Base-by-base conservation (phyloP, 345 rosid species). In the Aquilaria malaccensis region DNA sequence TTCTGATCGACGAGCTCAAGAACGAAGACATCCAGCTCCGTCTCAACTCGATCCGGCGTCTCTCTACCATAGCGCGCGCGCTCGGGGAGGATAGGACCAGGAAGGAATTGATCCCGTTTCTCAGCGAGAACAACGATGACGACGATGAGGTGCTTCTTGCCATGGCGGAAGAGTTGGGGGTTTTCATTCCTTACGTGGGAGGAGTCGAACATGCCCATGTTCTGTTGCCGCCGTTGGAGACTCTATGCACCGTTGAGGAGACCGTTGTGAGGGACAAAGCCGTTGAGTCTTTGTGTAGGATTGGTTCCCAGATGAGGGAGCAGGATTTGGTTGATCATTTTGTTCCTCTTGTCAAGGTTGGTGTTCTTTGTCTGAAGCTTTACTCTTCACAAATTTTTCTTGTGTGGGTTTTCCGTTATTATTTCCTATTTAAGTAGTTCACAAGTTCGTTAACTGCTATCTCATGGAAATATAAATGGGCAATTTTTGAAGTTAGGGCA, bases 61-160 rank as follows among this genome's bases (percentile, higher is more conserved):
- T 93, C 30, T 89, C 98, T 41, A 93, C 98, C 0, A 93, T 93
- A 47, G 97, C 97, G 2, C 94, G 94, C 50, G 98, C 98, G 13
- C 97, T 93, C 50, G 97, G 98, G 15, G 98, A 93, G 75, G 98
- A 92, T 56, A 79, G 96, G 56, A 89, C 97, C 0, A 77, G 98
- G 59, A 92, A 85, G 80, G 98, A 93, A 67, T 67, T 93, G 50
- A 87, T 93, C 58, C 98, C 98, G 0, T 93, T 93, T 65, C 65
- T 89, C 62, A 82, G 94, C 22, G 98, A 93, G 76, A 93, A 89
- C 77, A 93, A 89, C 69, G 98, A 93, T 3, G 97, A 93, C 46
- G 97, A 93, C 31, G 96, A 93, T 22, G 98, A 93, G 80, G 98
- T 93, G 33, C 98, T 89, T 66, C 97, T 87, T 69, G 97, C 97